Evolutionary conservation across 2,329 filamentous ascomycete species (phyloP), one percentile per base, ranked within the genome.

Genomic region (Curvularia sp.): DNA sequence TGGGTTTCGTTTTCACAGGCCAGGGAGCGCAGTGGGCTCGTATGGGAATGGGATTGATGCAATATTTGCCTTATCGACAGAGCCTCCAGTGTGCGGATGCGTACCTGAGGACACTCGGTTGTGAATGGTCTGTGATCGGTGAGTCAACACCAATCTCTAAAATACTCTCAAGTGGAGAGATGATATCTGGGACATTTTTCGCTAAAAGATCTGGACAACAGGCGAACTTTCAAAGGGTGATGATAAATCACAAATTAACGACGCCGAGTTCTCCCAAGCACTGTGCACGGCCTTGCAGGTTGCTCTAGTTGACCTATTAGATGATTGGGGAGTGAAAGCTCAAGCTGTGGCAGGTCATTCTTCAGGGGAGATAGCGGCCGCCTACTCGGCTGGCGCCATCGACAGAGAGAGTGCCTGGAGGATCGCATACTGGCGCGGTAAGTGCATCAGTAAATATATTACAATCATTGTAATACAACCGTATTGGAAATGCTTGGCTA

Each of bases 331-430:
- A 3, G 30, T 70, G n/a, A n/a, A 23, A 3, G 59, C 66, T 3
- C 42, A 58, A 0, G 49, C 55, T 1, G 57, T 63, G 28, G 55
- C 68, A 25, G 73, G 72, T 1, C 73, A 75, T 50, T 75, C 73
- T 12, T 63, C 57, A 23, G 73, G 73, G 7, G 73, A 75, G 36
- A 72, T 75, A 30, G 70, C 67, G 1, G 73, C 73, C n/a, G 73
- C 71, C 1, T 73, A 73, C 51, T 49, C 25, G 3, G 52, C 48
- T 6, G 67, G 61, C 1, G 51, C 50, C 3, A 55, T 64, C 12
- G 49, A 50, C 6, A 41, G 19, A 12, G 43, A 53, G 18, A 53
- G 55, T 28, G 59, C 60, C 3, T 49, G 43, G 41, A 55, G 42
- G 21, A 46, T 61, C 18, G 48, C 59, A 4, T 67, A 66, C 36